Evolutionary conservation across 1,139 yeast genomes (phyloP).

Genomic region (Arxiozyma telluris): DNA sequence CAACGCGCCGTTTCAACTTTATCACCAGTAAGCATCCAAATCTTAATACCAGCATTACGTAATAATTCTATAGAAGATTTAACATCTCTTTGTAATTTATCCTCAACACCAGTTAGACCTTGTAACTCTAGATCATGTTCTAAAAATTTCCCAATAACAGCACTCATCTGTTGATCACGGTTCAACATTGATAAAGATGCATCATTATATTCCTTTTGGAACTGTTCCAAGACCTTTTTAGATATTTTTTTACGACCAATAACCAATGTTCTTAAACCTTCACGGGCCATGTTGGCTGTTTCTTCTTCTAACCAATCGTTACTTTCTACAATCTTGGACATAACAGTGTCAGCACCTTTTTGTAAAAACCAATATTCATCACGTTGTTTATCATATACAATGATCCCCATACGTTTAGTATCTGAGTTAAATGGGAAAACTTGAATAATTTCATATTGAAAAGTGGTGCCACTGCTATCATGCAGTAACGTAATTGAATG

Average conservation of each 20-base stretch:
- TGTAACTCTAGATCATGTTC: conserved; percentile 79
- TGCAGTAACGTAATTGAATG: conserved; percentile 61
- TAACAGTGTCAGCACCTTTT: conserved; percentile 96
- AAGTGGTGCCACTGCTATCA: conserved; percentile 43
- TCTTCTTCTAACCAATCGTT: conserved; percentile 98
- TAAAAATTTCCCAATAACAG: conserved; percentile 55
- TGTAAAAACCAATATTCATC: conserved; percentile 77
- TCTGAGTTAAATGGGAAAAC: conserved; percentile 93
- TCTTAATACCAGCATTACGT: conserved; percentile 91
- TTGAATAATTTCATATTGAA: conserved; percentile 62
- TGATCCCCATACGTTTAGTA: conserved; percentile 91
- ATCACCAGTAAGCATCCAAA: conserved; percentile 99
- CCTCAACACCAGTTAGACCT: conserved; percentile 97
- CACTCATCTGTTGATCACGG: conserved; percentile 67
- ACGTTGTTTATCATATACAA: conserved; percentile 52
- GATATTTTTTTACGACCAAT: conserved; percentile 72
- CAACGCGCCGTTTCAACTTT: conserved; percentile 97
- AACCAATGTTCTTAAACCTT: conserved; percentile 90
- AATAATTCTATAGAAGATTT: conserved; percentile 85
- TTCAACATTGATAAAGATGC: conserved; percentile 75
- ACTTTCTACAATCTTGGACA: conserved; percentile 72
- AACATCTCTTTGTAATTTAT: conserved; percentile 82
- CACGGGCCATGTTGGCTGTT: conserved; percentile 95
- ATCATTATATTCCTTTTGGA: conserved; percentile 52
- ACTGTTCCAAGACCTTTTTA: conserved; percentile 47